Evolutionary conservation across 495 filamentous ascomycete genomes (phyloP).

Genomic region (Aspergillus sclerotioniger): DNA sequence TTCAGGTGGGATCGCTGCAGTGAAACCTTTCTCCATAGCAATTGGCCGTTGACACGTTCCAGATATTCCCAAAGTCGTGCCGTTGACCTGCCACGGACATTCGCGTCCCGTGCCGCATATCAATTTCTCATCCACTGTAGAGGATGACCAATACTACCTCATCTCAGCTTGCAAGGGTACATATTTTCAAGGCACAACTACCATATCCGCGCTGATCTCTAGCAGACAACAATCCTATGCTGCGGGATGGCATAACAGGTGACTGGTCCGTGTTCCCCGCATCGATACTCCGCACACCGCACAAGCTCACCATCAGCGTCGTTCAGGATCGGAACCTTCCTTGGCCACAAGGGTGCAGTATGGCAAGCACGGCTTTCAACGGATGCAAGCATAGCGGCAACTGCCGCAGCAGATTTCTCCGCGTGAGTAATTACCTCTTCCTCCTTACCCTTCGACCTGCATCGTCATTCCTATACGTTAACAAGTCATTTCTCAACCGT

Average conservation of each 20-base stretch:
- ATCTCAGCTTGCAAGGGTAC: constrained; percentile 98
- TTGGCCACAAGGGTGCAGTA: constrained; percentile 96
- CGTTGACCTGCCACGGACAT: constrained; percentile 95
- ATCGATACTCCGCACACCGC: not conserved
- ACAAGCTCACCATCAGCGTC: constrained; percentile 9
- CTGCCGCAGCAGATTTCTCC: constrained; percentile 93
- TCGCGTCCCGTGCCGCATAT: constrained; percentile 94
- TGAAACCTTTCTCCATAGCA: not conserved
- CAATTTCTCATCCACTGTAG: constrained; percentile 83
- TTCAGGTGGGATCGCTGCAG: constrained; percentile 15
- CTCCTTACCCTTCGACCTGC: not conserved
- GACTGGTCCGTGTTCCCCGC: constrained; percentile 64
- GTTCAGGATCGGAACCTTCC: constrained; percentile 89
- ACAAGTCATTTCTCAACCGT: constrained; percentile 6
- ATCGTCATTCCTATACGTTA: not conserved
- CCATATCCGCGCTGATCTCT: constrained; percentile 6
- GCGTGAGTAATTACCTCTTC: constrained; percentile 56
- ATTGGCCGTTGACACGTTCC: constrained; percentile 8
- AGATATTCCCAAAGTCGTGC: constrained; percentile 74
- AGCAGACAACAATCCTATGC: constrained; percentile 94
- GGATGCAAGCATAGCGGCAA: constrained; percentile 84
- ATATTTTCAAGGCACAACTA: not conserved
- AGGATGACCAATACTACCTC: constrained; percentile 86
- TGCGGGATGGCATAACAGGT: constrained; percentile 92
- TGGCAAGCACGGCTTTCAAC: constrained; percentile 91